Conservation (phyloP, 2,329 filamentous ascomycete species). For the Cladosporium sp. region DNA sequence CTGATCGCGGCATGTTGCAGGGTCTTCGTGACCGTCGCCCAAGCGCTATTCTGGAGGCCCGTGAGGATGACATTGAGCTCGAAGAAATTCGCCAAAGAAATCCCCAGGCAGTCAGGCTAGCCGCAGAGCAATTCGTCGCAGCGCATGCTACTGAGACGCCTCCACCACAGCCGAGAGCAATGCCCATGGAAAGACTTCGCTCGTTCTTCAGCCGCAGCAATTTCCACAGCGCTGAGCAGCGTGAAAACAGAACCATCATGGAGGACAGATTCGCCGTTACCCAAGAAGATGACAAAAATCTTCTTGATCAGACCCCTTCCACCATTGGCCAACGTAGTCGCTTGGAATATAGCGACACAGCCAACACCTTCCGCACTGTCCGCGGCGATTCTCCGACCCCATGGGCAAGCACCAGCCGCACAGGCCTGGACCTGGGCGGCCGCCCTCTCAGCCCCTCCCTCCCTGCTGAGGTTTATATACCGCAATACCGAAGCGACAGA, state of each 20-base stretch:
- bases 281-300: not conserved
- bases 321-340: not conserved
- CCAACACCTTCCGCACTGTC: slow-evolving; percentile 6
- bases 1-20: not conserved
- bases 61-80: slow-evolving; percentile 9
- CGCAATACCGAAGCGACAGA: not conserved
- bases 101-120: slow-evolving; percentile 7
- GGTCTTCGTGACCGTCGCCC: not conserved
- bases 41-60: not conserved
- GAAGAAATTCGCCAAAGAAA: slow-evolving; percentile 10
- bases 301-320: slow-evolving; percentile 4
- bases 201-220: not conserved
- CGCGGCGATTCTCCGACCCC: not conserved
- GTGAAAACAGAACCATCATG: not conserved
- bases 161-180: not conserved
- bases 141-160: not conserved
- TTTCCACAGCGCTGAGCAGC: not conserved
- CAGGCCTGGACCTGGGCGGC: not conserved
- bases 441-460: not conserved
- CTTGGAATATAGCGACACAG: slow-evolving; percentile 5
- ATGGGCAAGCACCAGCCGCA: not conserved
- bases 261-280: not conserved
- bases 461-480: not conserved
- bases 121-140: not conserved
- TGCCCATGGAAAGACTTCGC: not conserved